Evolutionary conservation across 2,329 filamentous ascomycete genomes (phyloP).

Genomic region (Epichloe amarillans): DNA sequence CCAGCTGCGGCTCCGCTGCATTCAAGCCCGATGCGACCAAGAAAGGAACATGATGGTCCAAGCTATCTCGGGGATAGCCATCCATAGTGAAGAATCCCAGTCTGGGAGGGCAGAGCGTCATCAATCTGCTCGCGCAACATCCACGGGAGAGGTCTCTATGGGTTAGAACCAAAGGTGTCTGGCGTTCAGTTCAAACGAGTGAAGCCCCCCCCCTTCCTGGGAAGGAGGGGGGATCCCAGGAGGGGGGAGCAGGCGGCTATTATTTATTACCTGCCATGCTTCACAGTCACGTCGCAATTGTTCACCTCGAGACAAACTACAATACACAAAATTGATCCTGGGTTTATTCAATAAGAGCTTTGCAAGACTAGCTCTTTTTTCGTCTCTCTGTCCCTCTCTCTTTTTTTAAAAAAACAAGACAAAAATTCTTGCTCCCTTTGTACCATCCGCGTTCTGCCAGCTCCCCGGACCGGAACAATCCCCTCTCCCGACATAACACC

Average conservation of each 20-base stretch:
- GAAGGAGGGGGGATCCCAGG: too few relatives aligned
- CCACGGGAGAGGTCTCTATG: neutral
- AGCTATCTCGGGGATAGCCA: conserved; percentile 64
- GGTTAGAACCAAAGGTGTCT: conserved; percentile 9
- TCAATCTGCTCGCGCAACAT: conserved; percentile 1
- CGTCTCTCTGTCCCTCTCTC: too few relatives aligned
- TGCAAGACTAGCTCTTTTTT: too few relatives aligned
- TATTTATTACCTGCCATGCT: too few relatives aligned
- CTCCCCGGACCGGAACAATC: conserved; percentile 18
- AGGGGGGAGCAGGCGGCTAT: too few relatives aligned
- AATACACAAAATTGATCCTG: too few relatives aligned
- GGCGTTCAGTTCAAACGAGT: neutral
- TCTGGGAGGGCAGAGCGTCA: conserved; percentile 7
- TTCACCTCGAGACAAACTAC: too few relatives aligned
- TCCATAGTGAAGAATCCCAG: conserved; percentile 44
- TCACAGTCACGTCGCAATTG: neutral
- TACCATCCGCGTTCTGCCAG: neutral
- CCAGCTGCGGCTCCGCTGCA: conserved; percentile 25
- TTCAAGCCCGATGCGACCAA: conserved; percentile 68
- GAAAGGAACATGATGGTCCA: conserved; percentile 77
- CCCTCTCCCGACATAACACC: conserved; percentile 6
- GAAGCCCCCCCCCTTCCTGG: neutral
- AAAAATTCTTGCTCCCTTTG: too few relatives aligned
- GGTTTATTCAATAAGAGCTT: too few relatives aligned
- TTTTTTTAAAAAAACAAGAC: too few relatives aligned